Conservation (phyloP, 2,329 filamentous ascomycete genomes). For the Apiospora arundinis region DNA sequence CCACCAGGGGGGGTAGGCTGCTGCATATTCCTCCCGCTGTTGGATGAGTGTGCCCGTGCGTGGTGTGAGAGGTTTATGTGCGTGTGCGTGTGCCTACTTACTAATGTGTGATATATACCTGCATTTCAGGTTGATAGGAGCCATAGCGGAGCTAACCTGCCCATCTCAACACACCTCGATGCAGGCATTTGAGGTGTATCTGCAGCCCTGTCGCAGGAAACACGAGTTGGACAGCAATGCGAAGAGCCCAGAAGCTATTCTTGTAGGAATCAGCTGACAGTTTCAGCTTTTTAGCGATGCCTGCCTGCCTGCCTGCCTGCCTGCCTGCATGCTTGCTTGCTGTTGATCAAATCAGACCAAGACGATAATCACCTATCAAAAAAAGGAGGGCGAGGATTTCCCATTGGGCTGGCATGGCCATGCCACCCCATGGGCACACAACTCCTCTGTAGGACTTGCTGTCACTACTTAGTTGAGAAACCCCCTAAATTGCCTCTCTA, state of each 20-base stretch:
- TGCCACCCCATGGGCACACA: not conserved
- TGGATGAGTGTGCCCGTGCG: not conserved
- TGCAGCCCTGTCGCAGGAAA: not conserved
- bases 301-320: not conserved
- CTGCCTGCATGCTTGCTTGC: too few species aligned
- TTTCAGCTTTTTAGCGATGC: not conserved
- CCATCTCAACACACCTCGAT: not conserved
- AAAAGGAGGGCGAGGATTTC: not conserved
- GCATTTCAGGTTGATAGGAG: not conserved
- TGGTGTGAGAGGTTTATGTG: not conserved
- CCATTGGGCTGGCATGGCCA: not conserved
- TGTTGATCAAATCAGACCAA: not conserved
- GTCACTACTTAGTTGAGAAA: not conserved
- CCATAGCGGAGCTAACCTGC: not conserved
- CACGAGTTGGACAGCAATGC: not conserved
- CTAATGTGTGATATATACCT: not conserved
- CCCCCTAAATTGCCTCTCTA: not conserved
- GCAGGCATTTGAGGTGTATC: not conserved
- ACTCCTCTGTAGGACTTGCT: conserved; percentile 3
- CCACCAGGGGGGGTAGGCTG: not conserved
- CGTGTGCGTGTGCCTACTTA: not conserved
- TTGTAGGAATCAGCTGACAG: not conserved
- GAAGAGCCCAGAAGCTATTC: not conserved
- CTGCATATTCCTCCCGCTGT: not conserved
- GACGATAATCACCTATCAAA: not conserved